Base-by-base conservation (phyloP, 441 rosid genomes). In the Eruca vesicaria region DNA sequence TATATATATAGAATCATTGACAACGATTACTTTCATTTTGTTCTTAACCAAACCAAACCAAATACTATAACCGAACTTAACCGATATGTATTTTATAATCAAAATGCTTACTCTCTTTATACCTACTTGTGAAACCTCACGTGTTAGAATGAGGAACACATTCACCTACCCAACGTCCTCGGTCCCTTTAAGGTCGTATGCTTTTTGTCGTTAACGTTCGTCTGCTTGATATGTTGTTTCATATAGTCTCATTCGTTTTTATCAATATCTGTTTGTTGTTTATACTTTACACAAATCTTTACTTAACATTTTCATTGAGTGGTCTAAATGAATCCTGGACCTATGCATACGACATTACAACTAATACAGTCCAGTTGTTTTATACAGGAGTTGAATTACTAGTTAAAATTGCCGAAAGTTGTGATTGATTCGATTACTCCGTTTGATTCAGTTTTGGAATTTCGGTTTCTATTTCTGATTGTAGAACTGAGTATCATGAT, bases 131-230 rank as follows among this genome's bases (percentile, higher is more conserved):
- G 43, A 74, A 66, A 48, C 33, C 59, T 61, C 73, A 68, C 73
- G 68, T 68, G 56, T 68, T 68, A 18, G 58, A 61, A 61, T 52
- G 23, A 53, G 28, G 64, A 61, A 61, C 7, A 63, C 59, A 28
- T 53, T 76, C 70, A 76, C 79, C 79, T 69, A 76, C 75, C 65
- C 6, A 53, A n/a, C 26, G 48, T 23, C 63, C 48, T 67, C 28
- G 29, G 59, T 20, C 59, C 60, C 63, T n/a, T 6, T 23, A 16
- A 36, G 4, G 23, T 12, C 64, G 23, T 18, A 12, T 14, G 31
- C 16, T 2, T 48, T 48, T 16, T 48, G 53, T 48, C 53, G 20
- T 6, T 48, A 48, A 48, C 53, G 53, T 48, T 48, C 19, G 53
- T 16, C 8, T 50, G 56, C 15, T 38, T 19, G 0, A 65, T 26